Evolutionary conservation across 2,329 filamentous ascomycete genomes (phyloP).

Genomic region (Coniochaeta sp.): DNA sequence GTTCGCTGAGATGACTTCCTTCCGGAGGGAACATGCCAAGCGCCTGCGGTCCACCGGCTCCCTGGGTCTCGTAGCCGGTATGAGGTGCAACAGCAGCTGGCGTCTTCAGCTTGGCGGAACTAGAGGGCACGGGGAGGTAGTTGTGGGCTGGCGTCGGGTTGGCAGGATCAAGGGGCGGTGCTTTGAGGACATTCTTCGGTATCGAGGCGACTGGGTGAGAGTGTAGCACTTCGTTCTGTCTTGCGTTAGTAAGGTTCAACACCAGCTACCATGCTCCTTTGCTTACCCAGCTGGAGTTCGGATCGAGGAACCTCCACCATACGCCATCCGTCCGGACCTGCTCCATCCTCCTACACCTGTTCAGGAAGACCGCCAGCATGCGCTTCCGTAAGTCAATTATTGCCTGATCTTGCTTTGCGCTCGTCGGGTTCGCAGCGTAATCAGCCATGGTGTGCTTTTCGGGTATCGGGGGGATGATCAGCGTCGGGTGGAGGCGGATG

Average conservation of each 20-base stretch:
- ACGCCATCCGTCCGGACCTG: conserved; percentile 88
- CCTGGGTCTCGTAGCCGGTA: conserved; percentile 19
- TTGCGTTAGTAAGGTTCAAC: conserved; percentile 17
- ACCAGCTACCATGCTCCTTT: neutral
- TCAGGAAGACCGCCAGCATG: conserved; percentile 93
- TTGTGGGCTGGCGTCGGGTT: conserved; percentile 82
- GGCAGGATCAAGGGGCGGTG: conserved; percentile 90
- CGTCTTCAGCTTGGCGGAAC: conserved; percentile 78
- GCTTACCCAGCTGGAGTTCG: conserved; percentile 93
- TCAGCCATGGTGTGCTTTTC: conserved; percentile 99
- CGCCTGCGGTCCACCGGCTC: conserved; percentile 39
- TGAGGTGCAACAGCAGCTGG: conserved; percentile 25
- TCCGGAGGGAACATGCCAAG: conserved; percentile 79
- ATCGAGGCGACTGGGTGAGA: conserved; percentile 86
- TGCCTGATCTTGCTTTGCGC: conserved; percentile 92
- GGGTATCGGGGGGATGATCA: conserved; percentile 93
- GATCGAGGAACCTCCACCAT: conserved; percentile 96
- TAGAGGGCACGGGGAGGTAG: conserved; percentile 78
- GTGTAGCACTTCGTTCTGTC: conserved; percentile 85
- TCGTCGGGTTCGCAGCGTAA: conserved; percentile 95
- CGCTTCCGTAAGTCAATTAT: conserved; percentile 96
- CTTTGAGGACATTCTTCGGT: conserved; percentile 89
- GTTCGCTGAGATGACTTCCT: conserved; percentile 68
- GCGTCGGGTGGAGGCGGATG: conserved; percentile 84
- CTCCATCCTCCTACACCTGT: conserved; percentile 88